Evolutionary conservation across 2,329 filamentous ascomycete species (phyloP), one percentile per base, ranked within the genome.

Genomic region (Calcarisporium arbuscula): DNA sequence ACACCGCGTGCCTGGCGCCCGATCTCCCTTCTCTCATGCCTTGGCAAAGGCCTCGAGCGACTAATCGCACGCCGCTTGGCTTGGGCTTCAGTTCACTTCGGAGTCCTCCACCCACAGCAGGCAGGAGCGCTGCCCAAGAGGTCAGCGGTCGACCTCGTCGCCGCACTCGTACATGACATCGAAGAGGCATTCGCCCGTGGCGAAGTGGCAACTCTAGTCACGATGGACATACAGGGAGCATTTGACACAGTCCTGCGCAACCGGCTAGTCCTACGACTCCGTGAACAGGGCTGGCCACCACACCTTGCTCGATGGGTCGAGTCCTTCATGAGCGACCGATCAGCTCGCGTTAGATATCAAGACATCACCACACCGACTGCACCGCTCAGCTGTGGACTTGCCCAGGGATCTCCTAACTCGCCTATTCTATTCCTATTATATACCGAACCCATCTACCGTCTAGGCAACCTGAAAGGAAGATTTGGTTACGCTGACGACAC

Each of bases 21-120:
- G 4, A 53, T 53, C 23, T 49, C 47, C 29, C 43, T 54, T 11
- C 45, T 52, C 6, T 49, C 41, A 5, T 49, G 30, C 20, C 42
- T 56, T 3, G 40, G 48, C n/a, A 54, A 54, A 35, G 42, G 51
- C 2, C 42, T 54, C 8, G 47, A 54, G 35, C 36, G 45, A 12
- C 30, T 54, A 5, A 38, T 54, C 9, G 45, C 45, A 27, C 39
- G 38, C 30, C 34, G 43, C 21, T 34, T 52, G 8, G 42, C 42
- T n/a, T n/a, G n/a, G n/a, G n/a, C n/a, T n/a, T n/a, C n/a, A n/a
- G n/a, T n/a, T n/a, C n/a, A n/a, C n/a, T n/a, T n/a, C n/a, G n/a
- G n/a, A n/a, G n/a, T n/a, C n/a, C n/a, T n/a, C n/a, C n/a, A n/a
- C n/a, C n/a, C n/a, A n/a, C n/a, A n/a, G 19, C 35, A 49, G 17